Base-by-base conservation (phyloP, 352 stramenopile genomes). In the Phytopythium vexans region DNA sequence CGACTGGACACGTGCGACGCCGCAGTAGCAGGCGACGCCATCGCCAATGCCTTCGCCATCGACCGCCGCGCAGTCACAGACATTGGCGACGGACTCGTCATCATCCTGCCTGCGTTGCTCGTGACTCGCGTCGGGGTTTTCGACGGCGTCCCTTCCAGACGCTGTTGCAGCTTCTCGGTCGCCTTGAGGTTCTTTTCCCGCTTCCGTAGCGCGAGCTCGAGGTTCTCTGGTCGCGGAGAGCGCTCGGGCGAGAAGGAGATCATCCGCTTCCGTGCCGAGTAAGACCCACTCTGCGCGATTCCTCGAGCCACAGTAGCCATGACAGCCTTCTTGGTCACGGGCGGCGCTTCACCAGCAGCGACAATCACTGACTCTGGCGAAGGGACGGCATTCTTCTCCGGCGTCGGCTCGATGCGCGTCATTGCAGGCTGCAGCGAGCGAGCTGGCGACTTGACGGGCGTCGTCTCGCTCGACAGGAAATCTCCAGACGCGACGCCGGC, bases 191-290 rank as follows among this genome's bases (percentile, higher is more conserved):
- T 90, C 46, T 81, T 84, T 54, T 87, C 64, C n/a, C 82, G 52
- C 54, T 86, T 83, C 44, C 71, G 73, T 10, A 78, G 62, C 44
- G 74, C 77, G 31, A 82, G 54, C 6, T 60, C 77, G 59, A 64
- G 49, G 51, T 88, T 86, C 60, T 82, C 74, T 0, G 68, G 66
- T 0, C 70, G 76, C 31, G 82, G 74, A 7, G 66, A 64, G n/a
- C 77, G 74, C 51, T 88, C 77, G 2, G 80, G 79, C 0, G 80
- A 90, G 58, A 88, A 90, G 5, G 80, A 90, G 41, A 90, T 90
- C 80, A 90, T 90, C 44, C 80, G 80, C 56, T 90, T 90, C 44
- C 80, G 68, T 27, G 70, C 81, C 14, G 76, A 70, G 4, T 68
- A 84, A n/a, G 79, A 88, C 31, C 77, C 75, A 66, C 80, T 90